Conservation (phyloP, 2,329 filamentous ascomycete genomes). For the Seiridium unicorne region DNA sequence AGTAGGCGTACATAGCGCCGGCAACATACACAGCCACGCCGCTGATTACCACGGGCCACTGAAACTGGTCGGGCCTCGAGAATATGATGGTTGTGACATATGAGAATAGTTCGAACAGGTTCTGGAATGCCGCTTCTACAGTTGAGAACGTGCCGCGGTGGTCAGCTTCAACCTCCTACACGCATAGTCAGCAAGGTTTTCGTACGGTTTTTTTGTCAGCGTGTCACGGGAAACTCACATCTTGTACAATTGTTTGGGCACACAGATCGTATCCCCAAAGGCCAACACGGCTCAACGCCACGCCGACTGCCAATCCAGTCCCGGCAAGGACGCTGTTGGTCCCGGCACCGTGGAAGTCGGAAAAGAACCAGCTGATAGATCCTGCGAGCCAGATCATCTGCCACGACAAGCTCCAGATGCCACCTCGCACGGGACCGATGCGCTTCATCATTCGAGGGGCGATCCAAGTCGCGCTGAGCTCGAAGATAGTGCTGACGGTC, state of each 20-base stretch:
- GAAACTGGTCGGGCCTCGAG: conserved; percentile 61
- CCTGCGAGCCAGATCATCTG: conserved; percentile 56
- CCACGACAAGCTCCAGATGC: conserved; percentile 69
- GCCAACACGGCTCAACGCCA: conserved; percentile 56
- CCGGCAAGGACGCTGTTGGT: conserved; percentile 34
- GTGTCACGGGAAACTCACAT: conserved; percentile 36
- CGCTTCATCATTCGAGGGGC: conserved; percentile 53
- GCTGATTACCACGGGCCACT: conserved; percentile 60
- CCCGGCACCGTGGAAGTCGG: conserved; percentile 13
- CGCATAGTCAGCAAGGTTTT: neutral
- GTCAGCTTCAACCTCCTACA: conserved; percentile 52
- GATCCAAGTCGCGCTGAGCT: conserved; percentile 60
- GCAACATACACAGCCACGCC: conserved; percentile 48
- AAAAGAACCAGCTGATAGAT: conserved; percentile 42
- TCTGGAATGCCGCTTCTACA: conserved; percentile 67
- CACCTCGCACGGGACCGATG: conserved; percentile 61
- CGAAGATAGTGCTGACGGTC: conserved; percentile 50
- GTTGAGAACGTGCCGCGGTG: conserved; percentile 67
- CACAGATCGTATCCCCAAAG: conserved; percentile 63
- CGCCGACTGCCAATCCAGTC: conserved; percentile 45
- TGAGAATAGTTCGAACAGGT: conserved; percentile 66
- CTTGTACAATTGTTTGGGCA: conserved; percentile 59
- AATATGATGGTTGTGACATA: conserved; percentile 67
- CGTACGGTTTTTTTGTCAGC: neutral
- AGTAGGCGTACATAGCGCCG: conserved; percentile 51